Base-by-base conservation (phyloP, 768 basidiomycete genomes). In the Chalciporus chontae region DNA sequence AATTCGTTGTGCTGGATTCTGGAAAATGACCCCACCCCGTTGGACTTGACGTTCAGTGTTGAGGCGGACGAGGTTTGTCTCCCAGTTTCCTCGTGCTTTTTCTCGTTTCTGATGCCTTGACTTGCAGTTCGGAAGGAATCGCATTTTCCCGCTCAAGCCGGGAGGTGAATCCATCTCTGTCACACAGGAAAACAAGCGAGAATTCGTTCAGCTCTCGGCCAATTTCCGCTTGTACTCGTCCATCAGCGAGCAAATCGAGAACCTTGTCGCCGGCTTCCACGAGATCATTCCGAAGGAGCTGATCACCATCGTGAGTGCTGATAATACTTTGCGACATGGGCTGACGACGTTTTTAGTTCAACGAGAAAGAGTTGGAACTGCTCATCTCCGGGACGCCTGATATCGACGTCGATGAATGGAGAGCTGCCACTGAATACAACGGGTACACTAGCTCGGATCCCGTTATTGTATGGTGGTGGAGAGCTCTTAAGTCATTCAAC, bases 381-480 rank as follows among this genome's bases (percentile, higher is more conserved):
- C 78, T 96, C 39, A 95, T 96, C 53, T 94, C 92, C 4, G 96
- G 96, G 21, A 94, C 95, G 17, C 95, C 96, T n/a, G 94, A 95
- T 57, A 93, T 99, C 55, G 94, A 98, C 59, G 92, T 97, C 2
- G 96, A 99, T 65, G 96, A 98, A 69, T 94, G 93, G 92, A 82
- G 90, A 46, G 84, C 87, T 14, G 90, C 90, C 11, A 94, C 90
- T 3, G 92, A 94, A 62, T 92, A 94, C 71, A 90, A 86, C 54
- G 89, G 90, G 41, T 93, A 91, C 66, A 81, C 78, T 6, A 80
- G 87, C 60, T 89, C 87, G 3, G 94, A 99, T 66, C 91, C 95
- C 6, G 94, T 95, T 61, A 94, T 98, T 52, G 85, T 90, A 24
- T 99, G 94, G 94, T 97, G 93, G 88, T 99, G 96, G 96, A 81